A percentile compares a stretch with the other conserved stretches of the same genome.
Conservation (phyloP, 371 early-diverging fungal species). For the Lichtheimia ornata region DNA sequence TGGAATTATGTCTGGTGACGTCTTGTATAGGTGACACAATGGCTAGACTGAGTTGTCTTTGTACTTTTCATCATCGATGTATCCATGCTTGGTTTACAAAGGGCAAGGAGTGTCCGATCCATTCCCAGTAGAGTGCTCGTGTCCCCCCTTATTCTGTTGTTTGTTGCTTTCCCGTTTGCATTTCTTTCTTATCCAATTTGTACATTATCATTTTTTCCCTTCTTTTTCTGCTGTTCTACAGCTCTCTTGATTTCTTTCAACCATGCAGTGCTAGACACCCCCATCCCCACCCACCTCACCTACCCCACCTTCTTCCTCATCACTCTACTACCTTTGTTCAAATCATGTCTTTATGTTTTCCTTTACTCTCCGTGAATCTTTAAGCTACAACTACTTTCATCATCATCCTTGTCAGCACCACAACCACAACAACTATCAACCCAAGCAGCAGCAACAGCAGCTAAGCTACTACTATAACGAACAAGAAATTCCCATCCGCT, state of each 20-base stretch:
- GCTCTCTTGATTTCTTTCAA: slow-evolving; percentile 6
- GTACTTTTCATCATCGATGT: slow-evolving; percentile 71
- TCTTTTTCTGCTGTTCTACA: slow-evolving; percentile 11
- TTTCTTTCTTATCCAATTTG: slow-evolving; percentile 11
- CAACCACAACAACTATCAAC: too few relatives aligned
- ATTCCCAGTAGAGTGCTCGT: slow-evolving; percentile 30
- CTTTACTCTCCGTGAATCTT: neutral
- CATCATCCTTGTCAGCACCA: neutral
- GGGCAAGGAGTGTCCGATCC: slow-evolving; percentile 63
- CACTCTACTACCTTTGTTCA: slow-evolving; percentile 9
- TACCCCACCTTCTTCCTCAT: neutral
- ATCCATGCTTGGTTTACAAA: slow-evolving; percentile 66
- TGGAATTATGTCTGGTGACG: too few relatives aligned
- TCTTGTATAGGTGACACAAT: slow-evolving; percentile 54
- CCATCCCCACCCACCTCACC: neutral
- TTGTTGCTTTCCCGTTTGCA: slow-evolving; percentile 5
- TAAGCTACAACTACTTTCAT: neutral
- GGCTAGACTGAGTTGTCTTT: slow-evolving; percentile 75
- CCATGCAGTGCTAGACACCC: slow-evolving; percentile 13
- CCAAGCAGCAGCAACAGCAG: neutral
- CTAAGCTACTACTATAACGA: neutral
- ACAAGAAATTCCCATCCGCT: slow-evolving; percentile 5
- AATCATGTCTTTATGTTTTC: neutral
- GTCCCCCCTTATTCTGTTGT: neutral
- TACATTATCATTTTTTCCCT: slow-evolving; percentile 10